Evolutionary conservation across 2,329 filamentous ascomycete genomes (phyloP), one percentile per base, ranked within the genome.

Genomic region (Alternaria tenuissima): DNA sequence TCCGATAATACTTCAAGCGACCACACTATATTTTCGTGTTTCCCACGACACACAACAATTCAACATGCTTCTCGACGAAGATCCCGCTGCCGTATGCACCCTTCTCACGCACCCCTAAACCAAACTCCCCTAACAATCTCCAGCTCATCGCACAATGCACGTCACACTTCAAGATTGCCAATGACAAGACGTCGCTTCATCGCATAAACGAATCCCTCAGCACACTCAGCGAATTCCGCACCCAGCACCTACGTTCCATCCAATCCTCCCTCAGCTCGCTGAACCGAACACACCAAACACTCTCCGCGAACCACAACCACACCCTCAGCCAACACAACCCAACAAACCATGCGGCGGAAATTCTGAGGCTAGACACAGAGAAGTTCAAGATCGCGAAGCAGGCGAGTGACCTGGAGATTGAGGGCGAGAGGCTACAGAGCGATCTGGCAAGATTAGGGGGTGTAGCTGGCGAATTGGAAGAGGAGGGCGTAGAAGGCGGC

Each of bases 311-410:
- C 74, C 89, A 96, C 81, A 85, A 87, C 55, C 92, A 96, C 79
- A 89, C 92, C 1, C 83, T 92, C 1, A 81, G 88, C 1, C 83
- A 89, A 3, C 92, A 96, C 82, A 92, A 93, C 65, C 87, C 91
- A 0, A 86, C 89, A 6, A 88, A 88, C 61, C 94, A 98, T 81
- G 93, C 94, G 6, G 89, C 88, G 36, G 88, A 92, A 74, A 97
- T 98, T 64, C 86, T 95, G 20, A 87, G 90, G 41, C 89, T 97
- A 62, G 94, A 98, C 80, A 96, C 93, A 1, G 89, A 94, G 69
- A 97, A 97, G 76, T 98, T 98, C 81, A 90, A 93, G 69, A 90
- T 93, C 58, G 94, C 94, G n/a, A 98, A 98, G 80, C 88, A 91
- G 16, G 93, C 92, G 0, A 90, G 88, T 1, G 94, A 98, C 76